Conservation (phyloP, 192 early-diverging fungal species). For the Entophlyctis helioformis region DNA sequence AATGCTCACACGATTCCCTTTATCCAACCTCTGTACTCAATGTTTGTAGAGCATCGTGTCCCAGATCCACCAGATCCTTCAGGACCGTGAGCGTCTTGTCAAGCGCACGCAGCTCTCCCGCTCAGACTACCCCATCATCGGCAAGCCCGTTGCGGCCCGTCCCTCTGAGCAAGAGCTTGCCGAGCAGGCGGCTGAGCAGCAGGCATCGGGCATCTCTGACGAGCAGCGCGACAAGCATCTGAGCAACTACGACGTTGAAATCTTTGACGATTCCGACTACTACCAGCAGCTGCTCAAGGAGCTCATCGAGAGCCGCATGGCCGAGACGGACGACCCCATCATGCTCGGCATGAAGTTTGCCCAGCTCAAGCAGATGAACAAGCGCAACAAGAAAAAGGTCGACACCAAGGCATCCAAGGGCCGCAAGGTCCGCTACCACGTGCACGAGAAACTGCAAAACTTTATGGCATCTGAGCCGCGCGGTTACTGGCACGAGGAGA, state of each 20-base stretch:
- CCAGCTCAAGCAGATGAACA: slow-evolving; percentile 56
- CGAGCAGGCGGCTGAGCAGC: neutral
- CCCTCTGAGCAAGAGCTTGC: too few species aligned
- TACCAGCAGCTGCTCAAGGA: slow-evolving; percentile 90
- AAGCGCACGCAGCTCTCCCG: slow-evolving; percentile 82
- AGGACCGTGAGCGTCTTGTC: slow-evolving; percentile 61
- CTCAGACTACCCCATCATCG: slow-evolving; percentile 39
- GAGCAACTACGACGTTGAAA: slow-evolving; percentile 65
- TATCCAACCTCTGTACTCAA: neutral
- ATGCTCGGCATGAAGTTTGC: slow-evolving; percentile 73
- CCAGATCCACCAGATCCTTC: slow-evolving; percentile 62
- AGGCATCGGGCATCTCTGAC: neutral
- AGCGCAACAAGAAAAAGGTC: slow-evolving; percentile 64
- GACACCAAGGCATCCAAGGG: slow-evolving; percentile 89
- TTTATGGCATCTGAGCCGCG: slow-evolving; percentile 88
- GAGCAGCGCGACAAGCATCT: slow-evolving; percentile 37
- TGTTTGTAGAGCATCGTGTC: slow-evolving; percentile 37
- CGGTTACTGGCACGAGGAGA: slow-evolving; percentile 89
- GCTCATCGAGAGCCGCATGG: slow-evolving; percentile 88
- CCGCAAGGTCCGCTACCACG: slow-evolving; percentile 79
- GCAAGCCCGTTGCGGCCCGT: too few species aligned
- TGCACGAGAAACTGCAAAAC: slow-evolving; percentile 93
- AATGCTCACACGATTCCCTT: too few species aligned
- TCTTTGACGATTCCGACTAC: slow-evolving; percentile 95
- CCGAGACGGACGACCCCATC: slow-evolving; percentile 80